Percentiles rank a stretch among this genome's conserved stretches.
Conservation (phyloP, 495 filamentous ascomycete species). For the Geopyxis carbonaria region DNA sequence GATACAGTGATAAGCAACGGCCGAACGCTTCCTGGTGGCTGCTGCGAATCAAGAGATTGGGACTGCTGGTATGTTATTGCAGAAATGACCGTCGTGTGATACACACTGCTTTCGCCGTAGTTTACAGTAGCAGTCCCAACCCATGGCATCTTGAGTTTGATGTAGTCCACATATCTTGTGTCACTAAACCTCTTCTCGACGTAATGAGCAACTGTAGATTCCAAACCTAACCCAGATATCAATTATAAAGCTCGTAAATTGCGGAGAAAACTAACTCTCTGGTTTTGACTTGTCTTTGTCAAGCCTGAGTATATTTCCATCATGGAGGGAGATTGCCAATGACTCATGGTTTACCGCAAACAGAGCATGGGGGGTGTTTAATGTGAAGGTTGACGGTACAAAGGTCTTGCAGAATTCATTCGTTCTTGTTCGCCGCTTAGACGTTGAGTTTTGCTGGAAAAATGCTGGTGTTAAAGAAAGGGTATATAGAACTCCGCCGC, state of each 20-base stretch:
- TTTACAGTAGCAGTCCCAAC: conserved; percentile 15
- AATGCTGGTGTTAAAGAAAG: conserved; percentile 63
- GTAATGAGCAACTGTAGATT: conserved; percentile 20
- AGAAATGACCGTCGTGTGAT: conserved; percentile 23
- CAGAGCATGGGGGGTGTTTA: conserved; percentile 67
- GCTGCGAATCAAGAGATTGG: conserved; percentile 2
- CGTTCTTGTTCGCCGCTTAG: conserved; percentile 13
- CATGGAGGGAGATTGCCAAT: conserved; percentile 62
- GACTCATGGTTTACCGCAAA: conserved; percentile 53
- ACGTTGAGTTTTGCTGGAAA: conserved; percentile 38
- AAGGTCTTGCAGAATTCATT: conserved; percentile 59
- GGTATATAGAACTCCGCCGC: conserved; percentile 58
- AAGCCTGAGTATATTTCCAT: conserved; percentile 64
- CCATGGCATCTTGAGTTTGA: conserved; percentile 23
- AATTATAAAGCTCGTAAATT: no score
- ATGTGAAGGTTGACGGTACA: conserved; percentile 50
- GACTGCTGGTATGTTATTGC: conserved; percentile 14
- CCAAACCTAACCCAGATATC: conserved; percentile 12
- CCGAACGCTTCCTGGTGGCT: conserved; percentile 39
- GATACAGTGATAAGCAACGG: conserved; percentile 61
- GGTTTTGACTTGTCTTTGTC: conserved; percentile 41
- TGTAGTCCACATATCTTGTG: conserved; percentile 16
- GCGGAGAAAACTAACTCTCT: conserved; percentile 38
- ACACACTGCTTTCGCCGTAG: conserved; percentile 19
- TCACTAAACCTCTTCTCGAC: conserved; percentile 22